Evolutionary conservation across 805 yeast genomes (phyloP).

Genomic region (Metschnikowia gelsemii): DNA sequence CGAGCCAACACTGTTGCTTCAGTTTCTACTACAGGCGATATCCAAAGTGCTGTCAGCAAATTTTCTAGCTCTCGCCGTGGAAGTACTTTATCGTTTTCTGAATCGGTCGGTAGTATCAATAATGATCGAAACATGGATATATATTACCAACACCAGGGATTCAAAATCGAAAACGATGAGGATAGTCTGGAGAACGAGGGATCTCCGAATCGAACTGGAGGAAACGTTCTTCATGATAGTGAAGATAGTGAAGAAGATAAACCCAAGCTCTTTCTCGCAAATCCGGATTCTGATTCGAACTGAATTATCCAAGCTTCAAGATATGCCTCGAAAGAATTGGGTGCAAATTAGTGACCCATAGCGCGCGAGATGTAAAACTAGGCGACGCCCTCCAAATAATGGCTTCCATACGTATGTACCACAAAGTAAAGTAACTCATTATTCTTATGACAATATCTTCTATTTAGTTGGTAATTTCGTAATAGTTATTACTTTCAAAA

Average conservation of each 20-base stretch:
- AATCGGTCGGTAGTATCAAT: slow-evolving; percentile 32
- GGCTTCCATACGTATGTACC: too few relatives aligned
- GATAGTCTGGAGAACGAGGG: slow-evolving; percentile 21
- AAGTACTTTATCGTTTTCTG: slow-evolving; percentile 24
- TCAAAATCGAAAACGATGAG: slow-evolving; percentile 29
- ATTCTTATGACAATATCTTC: too few relatives aligned
- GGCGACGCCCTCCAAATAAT: too few relatives aligned
- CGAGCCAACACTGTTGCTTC: slow-evolving; percentile 34
- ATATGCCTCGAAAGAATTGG: too few relatives aligned
- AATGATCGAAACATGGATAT: slow-evolving; percentile 29
- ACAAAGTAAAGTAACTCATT: too few relatives aligned
- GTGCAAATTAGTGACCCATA: too few relatives aligned
- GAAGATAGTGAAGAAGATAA: slow-evolving; percentile 34
- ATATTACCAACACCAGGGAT: slow-evolving; percentile 44
- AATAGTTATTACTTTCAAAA: too few relatives aligned
- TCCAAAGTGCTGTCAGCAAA: slow-evolving; percentile 22
- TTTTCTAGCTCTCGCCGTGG: slow-evolving; percentile 21
- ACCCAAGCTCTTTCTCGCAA: slow-evolving; percentile 54
- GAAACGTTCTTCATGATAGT: slow-evolving; percentile 15
- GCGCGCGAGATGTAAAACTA: too few relatives aligned
- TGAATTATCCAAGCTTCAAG: slow-evolving; percentile 13
- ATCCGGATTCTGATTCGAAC: slow-evolving; percentile 50
- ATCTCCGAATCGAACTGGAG: slow-evolving; percentile 10
- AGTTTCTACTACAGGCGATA: slow-evolving; percentile 14
- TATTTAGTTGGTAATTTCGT: too few relatives aligned